Conservation (phyloP, 352 stramenopile species). For the Phytopythium sindhum region DNA sequence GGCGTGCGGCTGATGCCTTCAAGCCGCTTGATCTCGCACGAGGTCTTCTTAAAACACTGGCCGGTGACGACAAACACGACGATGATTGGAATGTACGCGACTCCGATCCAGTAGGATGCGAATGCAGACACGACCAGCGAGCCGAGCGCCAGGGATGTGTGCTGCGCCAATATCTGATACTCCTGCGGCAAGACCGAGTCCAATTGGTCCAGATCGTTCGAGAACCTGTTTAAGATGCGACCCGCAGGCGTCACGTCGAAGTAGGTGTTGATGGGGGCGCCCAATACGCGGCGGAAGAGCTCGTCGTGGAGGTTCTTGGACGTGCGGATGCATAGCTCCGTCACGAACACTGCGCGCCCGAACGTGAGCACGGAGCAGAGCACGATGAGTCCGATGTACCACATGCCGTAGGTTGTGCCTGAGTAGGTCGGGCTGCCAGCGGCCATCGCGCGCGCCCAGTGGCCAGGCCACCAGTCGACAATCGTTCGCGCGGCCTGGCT, state of each 20-base stretch:
- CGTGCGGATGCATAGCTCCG: constrained; percentile 31
- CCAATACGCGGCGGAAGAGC: constrained; percentile 40
- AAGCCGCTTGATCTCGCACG: constrained; percentile 91
- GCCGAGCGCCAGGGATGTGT: constrained; percentile 16
- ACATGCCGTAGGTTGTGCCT: constrained; percentile 34
- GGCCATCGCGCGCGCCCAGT: constrained; percentile 24
- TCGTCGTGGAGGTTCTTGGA: constrained; percentile 40
- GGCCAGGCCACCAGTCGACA: constrained; percentile 24
- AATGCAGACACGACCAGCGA: constrained; percentile 32
- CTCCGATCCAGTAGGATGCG: constrained; percentile 29
- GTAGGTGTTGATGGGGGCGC: constrained; percentile 51
- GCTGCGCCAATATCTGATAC: constrained; percentile 25
- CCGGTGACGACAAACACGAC: constrained; percentile 44
- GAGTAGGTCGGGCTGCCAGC: not conserved
- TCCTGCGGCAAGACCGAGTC: constrained; percentile 34
- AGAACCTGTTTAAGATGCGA: constrained; percentile 67
- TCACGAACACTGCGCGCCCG: constrained; percentile 31
- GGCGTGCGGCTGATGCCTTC: constrained; percentile 87
- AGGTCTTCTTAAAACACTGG: constrained; percentile 82
- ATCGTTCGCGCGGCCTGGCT: constrained; percentile 15
- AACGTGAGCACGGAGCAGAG: constrained; percentile 8
- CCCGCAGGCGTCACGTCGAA: constrained; percentile 66
- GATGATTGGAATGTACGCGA: constrained; percentile 58
- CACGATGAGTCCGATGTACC: constrained; percentile 40
- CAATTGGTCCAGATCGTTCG: constrained; percentile 54